A percentile compares a stretch with the other conserved stretches of the same genome.
phyloP scores from a whole-genome alignment of 2,329 filamentous ascomycete species.

The Apiospora malaysiana region DNA sequence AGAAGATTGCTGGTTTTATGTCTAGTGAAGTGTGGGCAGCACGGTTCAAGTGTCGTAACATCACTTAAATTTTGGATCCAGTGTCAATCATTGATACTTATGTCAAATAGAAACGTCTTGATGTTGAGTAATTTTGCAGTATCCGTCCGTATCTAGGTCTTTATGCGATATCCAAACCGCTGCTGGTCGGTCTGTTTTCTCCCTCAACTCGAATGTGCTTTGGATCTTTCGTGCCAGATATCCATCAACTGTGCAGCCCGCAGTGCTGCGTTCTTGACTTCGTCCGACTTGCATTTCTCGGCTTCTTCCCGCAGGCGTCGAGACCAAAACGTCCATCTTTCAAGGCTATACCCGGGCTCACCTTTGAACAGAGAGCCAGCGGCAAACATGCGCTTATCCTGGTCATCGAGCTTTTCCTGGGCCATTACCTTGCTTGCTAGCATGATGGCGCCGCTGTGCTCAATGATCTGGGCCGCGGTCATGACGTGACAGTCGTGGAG shows the following conservation, averaged over 20 bases:
- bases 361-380: slow-evolving; percentile 34
- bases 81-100: background rate
- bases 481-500: slow-evolving; percentile 30
- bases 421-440: slow-evolving; percentile 27
- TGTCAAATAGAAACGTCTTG: background rate
- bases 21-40: background rate
- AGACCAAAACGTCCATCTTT: slow-evolving; percentile 38
- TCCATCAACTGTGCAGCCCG: slow-evolving; percentile 36
- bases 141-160: background rate
- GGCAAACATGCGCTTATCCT: slow-evolving; percentile 29
- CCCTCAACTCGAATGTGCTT: background rate
- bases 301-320: slow-evolving; percentile 33
- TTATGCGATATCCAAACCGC: background rate
- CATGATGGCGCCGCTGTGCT: slow-evolving; percentile 34
- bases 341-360: slow-evolving; percentile 30
- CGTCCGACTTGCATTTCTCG: slow-evolving; percentile 26
- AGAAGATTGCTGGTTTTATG: background rate
- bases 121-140: background rate
- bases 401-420: slow-evolving; percentile 23
- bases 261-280: slow-evolving; percentile 32
- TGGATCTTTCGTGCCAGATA: slow-evolving; percentile 31
- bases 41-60: background rate
- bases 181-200: background rate
- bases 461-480: slow-evolving; percentile 36
- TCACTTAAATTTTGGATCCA: background rate